These are phyloP conservation scores for Acacia pycnantha DNA, from an alignment of 331 rosid genomes.

Conservation along the genomic window DNA sequence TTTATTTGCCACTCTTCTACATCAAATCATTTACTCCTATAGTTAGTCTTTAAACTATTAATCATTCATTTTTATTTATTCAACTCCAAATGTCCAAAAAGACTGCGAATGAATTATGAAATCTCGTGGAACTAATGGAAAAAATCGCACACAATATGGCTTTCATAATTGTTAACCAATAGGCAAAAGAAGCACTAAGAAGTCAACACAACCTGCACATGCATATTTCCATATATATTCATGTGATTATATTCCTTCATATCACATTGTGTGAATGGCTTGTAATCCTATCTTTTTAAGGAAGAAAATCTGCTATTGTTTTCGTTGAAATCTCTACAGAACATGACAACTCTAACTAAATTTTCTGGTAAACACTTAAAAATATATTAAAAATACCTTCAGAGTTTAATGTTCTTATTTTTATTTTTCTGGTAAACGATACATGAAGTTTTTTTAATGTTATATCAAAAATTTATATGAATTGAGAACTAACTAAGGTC, in stretches of 20 bases:
- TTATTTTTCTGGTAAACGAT: too few relatives aligned
- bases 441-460: too few relatives aligned
- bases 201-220: background rate
- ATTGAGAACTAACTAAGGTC: too few relatives aligned
- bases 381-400: too few relatives aligned
- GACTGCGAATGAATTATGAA: slow-evolving; percentile 26
- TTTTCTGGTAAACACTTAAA: too few relatives aligned
- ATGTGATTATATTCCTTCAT: background rate
- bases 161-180: background rate
- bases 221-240: background rate
- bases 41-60: too few relatives aligned
- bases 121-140: background rate
- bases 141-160: background rate
- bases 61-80: too few relatives aligned
- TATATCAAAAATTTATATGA: too few relatives aligned
- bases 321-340: background rate
- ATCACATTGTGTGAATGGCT: background rate
- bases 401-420: too few relatives aligned
- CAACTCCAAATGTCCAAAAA: slow-evolving; percentile 22
- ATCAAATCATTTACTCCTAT: too few relatives aligned
- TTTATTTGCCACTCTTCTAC: too few relatives aligned
- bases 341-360: background rate
- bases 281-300: background rate
- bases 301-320: background rate
- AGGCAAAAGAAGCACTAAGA: background rate